Evolutionary conservation across 2,329 filamentous ascomycete species (phyloP), one percentile per base, ranked within the genome.

Genomic region (Xylogone sp.): DNA sequence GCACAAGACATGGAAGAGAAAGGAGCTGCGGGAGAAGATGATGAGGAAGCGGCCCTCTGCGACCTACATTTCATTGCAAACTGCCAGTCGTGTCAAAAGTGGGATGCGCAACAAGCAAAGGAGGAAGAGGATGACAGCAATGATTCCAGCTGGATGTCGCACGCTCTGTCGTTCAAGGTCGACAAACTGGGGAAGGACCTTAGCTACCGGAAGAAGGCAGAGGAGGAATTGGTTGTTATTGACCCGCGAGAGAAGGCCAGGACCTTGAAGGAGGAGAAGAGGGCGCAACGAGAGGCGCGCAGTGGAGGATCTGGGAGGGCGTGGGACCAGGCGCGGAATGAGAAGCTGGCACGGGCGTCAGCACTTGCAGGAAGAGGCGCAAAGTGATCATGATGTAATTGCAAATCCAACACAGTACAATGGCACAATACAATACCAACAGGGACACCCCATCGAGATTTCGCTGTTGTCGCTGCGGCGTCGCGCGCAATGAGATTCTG

Each of bases 11-110:
- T 29, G 55, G 55, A 52, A 13, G 34, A 45, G 13, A 54, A 49
- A 39, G 68, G 46, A 29, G 52, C 56, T 3, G 65, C 64, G 27
- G 62, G 67, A 3, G 68, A 65, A 55, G 77, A 78, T 18, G 85
- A 86, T 2, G 83, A 87, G 39, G 90, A 95, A 66, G 85, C 83
- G 2, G 79, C 79, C 46, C 76, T 95, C 3, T 99, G 94, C 65
- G 94, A 97, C 67, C 73, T 99, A 31, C 94, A 99, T 68, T 99
- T 97, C 69, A 95, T 99, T 56, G 88, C 88, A 46, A 89, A 95
- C 62, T 99, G 94, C 68, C 90, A 96, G 66, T 96, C 90, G 43
- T 97, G 94, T 68, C 84, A 82, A 53, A 82, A 86, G 0, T 96
- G 92, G 90, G 88, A 95, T 63, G 66, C 67, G 5, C 65, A 71